These are phyloP conservation scores for Mrakia gelida DNA, from an alignment of 768 basidiomycete species.

Conservation along the genomic window DNA sequence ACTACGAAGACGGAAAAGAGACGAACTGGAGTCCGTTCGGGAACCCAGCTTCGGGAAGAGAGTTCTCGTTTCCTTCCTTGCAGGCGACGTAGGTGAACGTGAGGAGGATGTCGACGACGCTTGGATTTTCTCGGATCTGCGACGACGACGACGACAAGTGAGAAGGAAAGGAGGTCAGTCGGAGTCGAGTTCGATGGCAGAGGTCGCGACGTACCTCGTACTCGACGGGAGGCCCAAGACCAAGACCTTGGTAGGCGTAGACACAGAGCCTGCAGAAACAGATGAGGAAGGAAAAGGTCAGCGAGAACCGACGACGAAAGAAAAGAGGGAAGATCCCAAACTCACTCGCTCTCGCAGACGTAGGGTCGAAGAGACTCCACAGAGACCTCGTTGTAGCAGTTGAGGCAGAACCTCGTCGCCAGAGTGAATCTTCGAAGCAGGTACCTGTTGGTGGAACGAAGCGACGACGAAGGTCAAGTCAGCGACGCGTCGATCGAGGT, in stretches of 20 bases:
- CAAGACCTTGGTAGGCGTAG: slow-evolving; percentile 65
- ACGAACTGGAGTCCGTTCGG: slow-evolving; percentile 54
- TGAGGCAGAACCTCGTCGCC: slow-evolving; percentile 66
- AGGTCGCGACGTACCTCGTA: slow-evolving; percentile 49
- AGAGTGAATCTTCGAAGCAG: slow-evolving; percentile 60
- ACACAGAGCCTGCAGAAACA: slow-evolving; percentile 52
- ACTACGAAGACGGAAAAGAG: background rate
- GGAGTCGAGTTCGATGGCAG: no score
- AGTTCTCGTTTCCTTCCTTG: slow-evolving; percentile 50
- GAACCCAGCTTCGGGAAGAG: slow-evolving; percentile 62
- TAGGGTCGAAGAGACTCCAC: slow-evolving; percentile 67
- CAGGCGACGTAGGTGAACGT: slow-evolving; percentile 61
- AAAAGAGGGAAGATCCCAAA: background rate
- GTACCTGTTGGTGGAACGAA: slow-evolving; percentile 51
- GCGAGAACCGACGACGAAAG: background rate
- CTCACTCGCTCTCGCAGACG: slow-evolving; percentile 56
- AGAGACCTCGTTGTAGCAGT: slow-evolving; percentile 60
- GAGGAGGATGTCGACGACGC: slow-evolving; percentile 64
- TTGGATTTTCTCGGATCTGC: slow-evolving; percentile 57
- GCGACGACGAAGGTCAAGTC: background rate
- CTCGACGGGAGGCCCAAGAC: slow-evolving; percentile 64
- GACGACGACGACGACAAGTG: no score
- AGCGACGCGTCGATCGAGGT: slow-evolving; percentile 39
- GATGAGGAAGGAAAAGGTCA: background rate
- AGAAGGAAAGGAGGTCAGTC: no score